Percentiles rank a stretch among this genome's conserved stretches.
These are phyloP conservation scores for Mycena citricolor DNA, from an alignment of 1,284 basidiomycete genomes.

Conservation along the genomic window DNA sequence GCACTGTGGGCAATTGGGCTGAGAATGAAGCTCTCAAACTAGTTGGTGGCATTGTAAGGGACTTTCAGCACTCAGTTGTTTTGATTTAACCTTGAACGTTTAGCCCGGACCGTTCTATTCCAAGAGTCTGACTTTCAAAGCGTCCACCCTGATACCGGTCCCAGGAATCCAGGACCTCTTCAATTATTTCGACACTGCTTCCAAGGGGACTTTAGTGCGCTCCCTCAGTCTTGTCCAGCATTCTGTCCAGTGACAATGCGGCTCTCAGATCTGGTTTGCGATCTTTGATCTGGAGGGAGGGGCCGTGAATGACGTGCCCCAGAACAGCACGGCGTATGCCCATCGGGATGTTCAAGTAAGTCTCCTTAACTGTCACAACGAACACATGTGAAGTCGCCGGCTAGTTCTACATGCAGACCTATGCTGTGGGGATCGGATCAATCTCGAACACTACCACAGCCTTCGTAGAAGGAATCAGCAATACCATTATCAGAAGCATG, in stretches of 20 bases:
- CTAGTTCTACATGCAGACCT: constrained; percentile 25
- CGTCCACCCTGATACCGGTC: constrained; percentile 17
- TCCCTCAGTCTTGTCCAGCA: not conserved
- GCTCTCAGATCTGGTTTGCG: constrained; percentile 25
- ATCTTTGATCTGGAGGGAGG: constrained; percentile 25
- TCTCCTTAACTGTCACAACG: not conserved
- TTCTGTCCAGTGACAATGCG: not conserved
- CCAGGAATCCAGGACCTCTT: constrained; percentile 21
- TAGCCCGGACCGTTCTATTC: constrained; percentile 25
- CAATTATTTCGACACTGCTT: constrained; percentile 19
- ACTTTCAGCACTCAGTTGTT: too few relatives aligned
- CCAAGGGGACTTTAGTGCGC: constrained; percentile 23
- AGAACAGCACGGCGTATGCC: constrained; percentile 23
- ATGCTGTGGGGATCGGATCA: constrained; percentile 19
- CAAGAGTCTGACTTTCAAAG: constrained; percentile 22
- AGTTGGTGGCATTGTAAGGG: constrained; percentile 19
- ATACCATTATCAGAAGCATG: constrained; percentile 11
- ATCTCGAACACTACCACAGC: constrained; percentile 15
- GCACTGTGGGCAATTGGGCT: constrained; percentile 24
- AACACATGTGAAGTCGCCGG: not conserved
- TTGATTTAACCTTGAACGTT: too few relatives aligned
- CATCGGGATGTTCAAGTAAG: constrained; percentile 23
- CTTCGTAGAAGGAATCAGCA: constrained; percentile 21
- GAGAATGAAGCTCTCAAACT: constrained; percentile 23
- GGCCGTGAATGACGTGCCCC: constrained; percentile 24